phyloP scores from a whole-genome alignment of 768 basidiomycete species.

The Mycena epipterygia region DNA sequence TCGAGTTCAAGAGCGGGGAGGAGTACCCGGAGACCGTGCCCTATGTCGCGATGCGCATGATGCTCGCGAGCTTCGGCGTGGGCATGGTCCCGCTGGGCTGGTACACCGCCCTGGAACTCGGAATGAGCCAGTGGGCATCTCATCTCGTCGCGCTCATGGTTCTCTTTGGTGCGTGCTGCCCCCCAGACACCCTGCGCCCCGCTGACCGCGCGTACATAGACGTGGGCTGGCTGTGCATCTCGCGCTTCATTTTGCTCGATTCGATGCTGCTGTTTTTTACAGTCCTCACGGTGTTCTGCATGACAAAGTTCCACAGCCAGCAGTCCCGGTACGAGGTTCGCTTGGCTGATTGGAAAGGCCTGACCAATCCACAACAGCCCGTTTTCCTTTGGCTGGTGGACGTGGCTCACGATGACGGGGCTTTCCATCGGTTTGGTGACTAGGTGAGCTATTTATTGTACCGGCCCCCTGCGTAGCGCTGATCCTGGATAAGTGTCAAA shows the following conservation, averaged over 20 bases:
- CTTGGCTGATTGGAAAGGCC: constrained; percentile 7
- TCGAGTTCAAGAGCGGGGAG: constrained; percentile 95
- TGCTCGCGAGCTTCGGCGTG: constrained; percentile 94
- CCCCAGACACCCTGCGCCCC: background rate
- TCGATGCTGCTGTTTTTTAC: constrained; percentile 99
- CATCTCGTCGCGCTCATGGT: constrained; percentile 97
- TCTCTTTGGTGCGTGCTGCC: constrained; percentile 75
- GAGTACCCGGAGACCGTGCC: constrained; percentile 90
- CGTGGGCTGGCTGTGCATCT: constrained; percentile 96
- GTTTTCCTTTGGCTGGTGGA: constrained; percentile 84
- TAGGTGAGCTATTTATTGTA: constrained; percentile 62
- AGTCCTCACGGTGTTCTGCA: constrained; percentile 94
- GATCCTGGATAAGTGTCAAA: constrained; percentile 78
- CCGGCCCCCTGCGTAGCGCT: background rate
- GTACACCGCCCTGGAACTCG: constrained; percentile 97
- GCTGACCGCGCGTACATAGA: constrained; percentile 60
- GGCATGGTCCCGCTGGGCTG: constrained; percentile 96
- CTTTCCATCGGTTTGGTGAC: constrained; percentile 83
- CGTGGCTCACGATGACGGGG: constrained; percentile 23
- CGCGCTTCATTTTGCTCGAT: constrained; percentile 96
- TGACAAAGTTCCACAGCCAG: constrained; percentile 97
- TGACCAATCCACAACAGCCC: constrained; percentile 64
- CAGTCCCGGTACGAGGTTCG: constrained; percentile 82
- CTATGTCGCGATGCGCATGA: constrained; percentile 94
- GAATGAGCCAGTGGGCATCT: constrained; percentile 89